These are phyloP conservation scores for Kodamaea kaohsiungensis DNA, from an alignment of 805 yeast species.

Conservation along the genomic window DNA sequence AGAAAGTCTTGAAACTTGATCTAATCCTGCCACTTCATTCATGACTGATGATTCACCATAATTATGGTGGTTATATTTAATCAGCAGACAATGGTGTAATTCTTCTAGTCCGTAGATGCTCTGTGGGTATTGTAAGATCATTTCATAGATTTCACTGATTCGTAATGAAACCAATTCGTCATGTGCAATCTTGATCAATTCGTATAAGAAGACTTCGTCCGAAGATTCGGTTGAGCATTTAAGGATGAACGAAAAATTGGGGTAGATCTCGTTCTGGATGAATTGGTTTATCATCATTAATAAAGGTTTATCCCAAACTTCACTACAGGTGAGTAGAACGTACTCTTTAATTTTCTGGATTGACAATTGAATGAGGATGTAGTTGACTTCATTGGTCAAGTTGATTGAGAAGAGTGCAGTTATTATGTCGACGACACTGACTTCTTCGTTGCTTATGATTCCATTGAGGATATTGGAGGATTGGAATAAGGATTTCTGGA, in stretches of 20 bases:
- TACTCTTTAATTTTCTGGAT: slow-evolving; percentile 34
- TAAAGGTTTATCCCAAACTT: slow-evolving; percentile 41
- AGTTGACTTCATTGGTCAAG: slow-evolving; percentile 23
- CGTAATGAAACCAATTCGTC: slow-evolving; percentile 49
- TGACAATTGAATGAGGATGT: slow-evolving; percentile 37
- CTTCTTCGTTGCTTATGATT: not conserved
- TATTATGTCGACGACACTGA: slow-evolving; percentile 4
- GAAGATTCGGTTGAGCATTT: slow-evolving; percentile 12
- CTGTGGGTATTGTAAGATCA: slow-evolving; percentile 54
- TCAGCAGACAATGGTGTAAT: slow-evolving; percentile 51
- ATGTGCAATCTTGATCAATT: slow-evolving; percentile 37
- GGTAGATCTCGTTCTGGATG: slow-evolving; percentile 40
- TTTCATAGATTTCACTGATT: slow-evolving; percentile 57
- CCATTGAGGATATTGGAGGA: not conserved
- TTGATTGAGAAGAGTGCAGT: slow-evolving; percentile 19
- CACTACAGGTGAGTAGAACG: slow-evolving; percentile 29
- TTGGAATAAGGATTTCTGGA: slow-evolving; percentile 9
- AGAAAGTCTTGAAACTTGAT: not conserved
- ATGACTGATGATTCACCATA: not conserved
- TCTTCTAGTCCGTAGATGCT: slow-evolving; percentile 59
- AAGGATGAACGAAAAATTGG: slow-evolving; percentile 27
- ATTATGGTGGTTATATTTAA: slow-evolving; percentile 17
- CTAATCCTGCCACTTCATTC: not conserved
- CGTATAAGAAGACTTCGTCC: slow-evolving; percentile 19
- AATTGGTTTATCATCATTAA: slow-evolving; percentile 35